Evolutionary conservation across 106 monocot species (phyloP).

Genomic region (Acorus calamus): DNA sequence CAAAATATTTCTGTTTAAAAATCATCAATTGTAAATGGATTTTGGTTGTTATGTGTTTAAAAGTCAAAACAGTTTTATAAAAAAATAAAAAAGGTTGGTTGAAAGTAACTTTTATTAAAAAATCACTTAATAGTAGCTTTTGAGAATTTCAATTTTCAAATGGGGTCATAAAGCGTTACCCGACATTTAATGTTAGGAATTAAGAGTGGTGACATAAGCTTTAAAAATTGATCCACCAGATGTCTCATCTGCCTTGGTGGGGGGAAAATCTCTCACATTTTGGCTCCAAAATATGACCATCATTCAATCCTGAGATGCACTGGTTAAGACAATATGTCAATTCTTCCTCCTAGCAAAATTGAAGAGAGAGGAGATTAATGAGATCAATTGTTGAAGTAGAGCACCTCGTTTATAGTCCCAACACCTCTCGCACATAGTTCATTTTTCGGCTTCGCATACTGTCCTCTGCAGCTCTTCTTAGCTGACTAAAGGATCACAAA

Average conservation of each 20-base stretch:
- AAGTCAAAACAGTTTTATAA: no score
- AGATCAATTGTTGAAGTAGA: no score
- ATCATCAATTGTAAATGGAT: no score
- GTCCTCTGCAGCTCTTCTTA: conserved; percentile 11
- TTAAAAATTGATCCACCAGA: neutral
- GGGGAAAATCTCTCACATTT: conserved; percentile 4
- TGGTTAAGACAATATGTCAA: neutral
- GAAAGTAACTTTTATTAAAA: no score
- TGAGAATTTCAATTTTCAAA: neutral
- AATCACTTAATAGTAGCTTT: no score
- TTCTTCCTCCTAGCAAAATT: neutral
- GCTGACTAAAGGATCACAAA: conserved; percentile 12
- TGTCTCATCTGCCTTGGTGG: neutral
- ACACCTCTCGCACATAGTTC: conserved; percentile 8
- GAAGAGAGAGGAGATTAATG: no score
- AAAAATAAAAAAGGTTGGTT: no score
- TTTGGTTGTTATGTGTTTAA: no score
- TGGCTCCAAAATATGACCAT: conserved; percentile 32
- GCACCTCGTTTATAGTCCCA: conserved; percentile 10
- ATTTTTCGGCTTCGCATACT: conserved; percentile 17
- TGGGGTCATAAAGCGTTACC: neutral
- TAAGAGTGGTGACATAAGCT: neutral
- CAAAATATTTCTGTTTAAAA: no score
- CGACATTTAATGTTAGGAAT: neutral
- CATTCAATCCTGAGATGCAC: conserved; percentile 9